These are phyloP conservation scores for Penicillium fimorum DNA, from an alignment of 495 filamentous ascomycete species.

Conservation along the genomic window DNA sequence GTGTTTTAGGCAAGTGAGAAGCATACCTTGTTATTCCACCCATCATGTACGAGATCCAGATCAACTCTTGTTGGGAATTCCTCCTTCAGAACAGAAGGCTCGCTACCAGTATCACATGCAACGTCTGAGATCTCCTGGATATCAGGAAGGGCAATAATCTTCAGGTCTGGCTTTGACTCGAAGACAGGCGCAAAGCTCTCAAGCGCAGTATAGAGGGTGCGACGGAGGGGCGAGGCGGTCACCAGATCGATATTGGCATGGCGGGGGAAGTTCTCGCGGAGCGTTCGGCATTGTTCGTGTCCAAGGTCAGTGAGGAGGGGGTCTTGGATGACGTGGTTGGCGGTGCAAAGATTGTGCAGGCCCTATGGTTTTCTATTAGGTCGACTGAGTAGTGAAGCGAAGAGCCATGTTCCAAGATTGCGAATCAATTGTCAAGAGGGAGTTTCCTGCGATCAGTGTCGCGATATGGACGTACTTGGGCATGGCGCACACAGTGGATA, in stretches of 20 bases:
- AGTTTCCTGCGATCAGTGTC: slow-evolving; percentile 1
- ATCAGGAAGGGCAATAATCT: slow-evolving; percentile 70
- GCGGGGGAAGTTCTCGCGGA: slow-evolving; percentile 61
- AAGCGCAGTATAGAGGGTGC: slow-evolving; percentile 80
- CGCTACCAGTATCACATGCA: slow-evolving; percentile 77
- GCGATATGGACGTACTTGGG: slow-evolving; percentile 41
- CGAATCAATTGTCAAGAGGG: slow-evolving; percentile 1
- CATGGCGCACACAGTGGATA: slow-evolving; percentile 54
- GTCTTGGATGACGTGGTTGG: slow-evolving; percentile 72
- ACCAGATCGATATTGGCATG: slow-evolving; percentile 66
- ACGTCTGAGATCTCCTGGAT: slow-evolving; percentile 75
- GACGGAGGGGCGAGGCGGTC: slow-evolving; percentile 77
- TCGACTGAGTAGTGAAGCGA: neutral
- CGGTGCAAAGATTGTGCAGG: slow-evolving; percentile 74
- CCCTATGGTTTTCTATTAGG: slow-evolving; percentile 49
- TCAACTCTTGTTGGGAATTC: slow-evolving; percentile 69
- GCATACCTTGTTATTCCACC: slow-evolving; percentile 68
- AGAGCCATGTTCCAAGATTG: neutral
- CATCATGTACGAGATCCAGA: slow-evolving; percentile 55
- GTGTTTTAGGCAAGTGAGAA: neutral
- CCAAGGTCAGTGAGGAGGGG: slow-evolving; percentile 77
- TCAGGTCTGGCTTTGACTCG: slow-evolving; percentile 43
- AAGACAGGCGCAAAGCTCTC: slow-evolving; percentile 62
- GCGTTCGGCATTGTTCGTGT: slow-evolving; percentile 66
- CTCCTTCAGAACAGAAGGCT: slow-evolving; percentile 51